Conservation (phyloP, 805 yeast genomes). For the Suhomyces tanzawaensis region DNA sequence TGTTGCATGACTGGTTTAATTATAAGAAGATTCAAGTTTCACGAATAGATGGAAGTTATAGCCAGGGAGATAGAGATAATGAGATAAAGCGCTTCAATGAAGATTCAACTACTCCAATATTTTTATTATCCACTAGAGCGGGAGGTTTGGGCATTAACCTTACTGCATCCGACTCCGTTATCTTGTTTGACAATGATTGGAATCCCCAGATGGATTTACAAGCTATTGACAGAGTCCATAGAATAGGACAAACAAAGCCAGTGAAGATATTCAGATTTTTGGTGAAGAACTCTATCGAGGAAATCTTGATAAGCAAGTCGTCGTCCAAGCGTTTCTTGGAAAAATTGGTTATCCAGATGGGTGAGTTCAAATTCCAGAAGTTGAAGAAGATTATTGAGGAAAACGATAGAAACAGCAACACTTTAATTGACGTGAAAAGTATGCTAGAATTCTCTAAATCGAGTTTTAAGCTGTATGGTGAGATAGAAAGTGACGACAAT, state of each 20-base stretch:
- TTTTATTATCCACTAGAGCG: slow-evolving; percentile 84
- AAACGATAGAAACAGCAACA: not conserved
- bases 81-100: slow-evolving; percentile 55
- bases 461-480: not conserved
- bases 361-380: slow-evolving; percentile 33
- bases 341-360: slow-evolving; percentile 54
- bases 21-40: slow-evolving; percentile 45
- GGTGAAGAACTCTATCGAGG: slow-evolving; percentile 78
- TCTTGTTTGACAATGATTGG: slow-evolving; percentile 92
- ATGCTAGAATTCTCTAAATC: not conserved
- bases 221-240: slow-evolving; percentile 93
- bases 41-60: slow-evolving; percentile 75
- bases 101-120: slow-evolving; percentile 38
- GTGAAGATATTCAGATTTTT: slow-evolving; percentile 79
- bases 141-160: slow-evolving; percentile 93
- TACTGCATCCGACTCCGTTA: slow-evolving; percentile 84
- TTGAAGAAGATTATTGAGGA: slow-evolving; percentile 22
- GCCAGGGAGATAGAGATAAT: slow-evolving; percentile 62
- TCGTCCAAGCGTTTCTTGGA: slow-evolving; percentile 78
- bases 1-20: slow-evolving; percentile 72
- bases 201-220: slow-evolving; percentile 96
- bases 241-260: slow-evolving; percentile 87
- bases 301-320: slow-evolving; percentile 73
- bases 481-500: slow-evolving; percentile 4
- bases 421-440: not conserved